These are phyloP conservation scores for Cordia subcordata DNA, from an alignment of 257 asterid species.

Conservation along the genomic window DNA sequence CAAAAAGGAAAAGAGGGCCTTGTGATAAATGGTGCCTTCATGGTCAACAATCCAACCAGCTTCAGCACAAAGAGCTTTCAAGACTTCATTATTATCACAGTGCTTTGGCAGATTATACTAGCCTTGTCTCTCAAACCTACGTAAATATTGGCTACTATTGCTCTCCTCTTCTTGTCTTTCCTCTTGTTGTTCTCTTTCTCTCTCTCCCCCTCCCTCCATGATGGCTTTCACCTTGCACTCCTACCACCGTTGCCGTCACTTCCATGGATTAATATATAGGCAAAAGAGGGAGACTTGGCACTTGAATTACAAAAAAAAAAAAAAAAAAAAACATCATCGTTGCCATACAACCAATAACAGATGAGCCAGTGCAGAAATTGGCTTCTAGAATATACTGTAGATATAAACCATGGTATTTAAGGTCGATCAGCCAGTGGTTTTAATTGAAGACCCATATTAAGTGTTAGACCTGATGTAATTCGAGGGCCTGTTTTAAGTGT, in stretches of 20 bases:
- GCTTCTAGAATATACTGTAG: too few species aligned
- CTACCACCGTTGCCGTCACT: slow-evolving; percentile 20
- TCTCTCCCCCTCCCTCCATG: slow-evolving; percentile 94
- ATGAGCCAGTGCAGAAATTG: too few species aligned
- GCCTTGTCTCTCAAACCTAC: slow-evolving; percentile 88
- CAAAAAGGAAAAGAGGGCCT: slow-evolving; percentile 32
- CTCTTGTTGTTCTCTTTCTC: slow-evolving; percentile 94
- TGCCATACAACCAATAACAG: too few species aligned
- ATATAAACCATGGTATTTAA: too few species aligned
- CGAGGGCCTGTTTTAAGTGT: too few species aligned
- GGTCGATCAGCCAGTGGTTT: too few species aligned
- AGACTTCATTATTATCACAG: slow-evolving; percentile 90
- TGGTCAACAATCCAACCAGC: slow-evolving; percentile 97
- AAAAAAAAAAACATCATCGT: too few species aligned
- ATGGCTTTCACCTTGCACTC: slow-evolving; percentile 83
- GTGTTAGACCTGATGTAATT: too few species aligned
- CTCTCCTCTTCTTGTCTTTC: slow-evolving; percentile 93
- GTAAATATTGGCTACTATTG: slow-evolving; percentile 90
- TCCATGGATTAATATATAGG: too few species aligned
- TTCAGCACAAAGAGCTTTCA: slow-evolving; percentile 89
- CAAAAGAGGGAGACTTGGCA: too few species aligned
- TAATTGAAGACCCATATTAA: too few species aligned
- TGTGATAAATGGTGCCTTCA: slow-evolving; percentile 94
- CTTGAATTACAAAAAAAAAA: too few species aligned
- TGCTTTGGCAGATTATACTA: slow-evolving; percentile 87